Base-by-base conservation (phyloP, 495 filamentous ascomycete genomes). In the Xylaria grammica region DNA sequence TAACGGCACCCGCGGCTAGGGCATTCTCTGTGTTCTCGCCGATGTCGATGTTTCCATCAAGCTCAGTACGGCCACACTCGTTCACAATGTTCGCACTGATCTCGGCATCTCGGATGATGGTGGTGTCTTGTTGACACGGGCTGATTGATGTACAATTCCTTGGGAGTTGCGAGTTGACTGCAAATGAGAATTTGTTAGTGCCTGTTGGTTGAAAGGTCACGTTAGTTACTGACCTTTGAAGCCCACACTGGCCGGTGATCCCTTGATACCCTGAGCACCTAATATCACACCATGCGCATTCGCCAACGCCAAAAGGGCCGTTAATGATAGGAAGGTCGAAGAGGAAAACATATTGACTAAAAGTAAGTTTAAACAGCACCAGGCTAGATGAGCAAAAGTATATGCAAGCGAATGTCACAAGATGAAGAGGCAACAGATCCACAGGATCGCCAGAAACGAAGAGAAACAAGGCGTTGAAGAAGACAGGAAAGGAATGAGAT, bases 31-130 rank as follows among this genome's bases (percentile, higher is more conserved):
- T 84, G 66, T 81, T 81, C 69, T 84, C 80, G 45, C 79, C 81
- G 48, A 85, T 74, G 67, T 85, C 82, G 69, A 85, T 85, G 69
- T 84, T 84, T 19, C 82, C 82, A 2, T 75, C 70, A 9, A 84
- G 73, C 72, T 83, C 74, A 34, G 81, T 84, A 27, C 82, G 74
- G 6, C 82, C 82, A 71, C 80, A 83, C 51, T 78, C 77, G 68
- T 81, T 79, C 53, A 84, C 82, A 29, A 78, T 67, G 62, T 78
- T 79, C 42, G 75, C 75, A 7, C 55, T 55, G 63, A 82, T 81
- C 68, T 83, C 81, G 53, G 79, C 76, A 65, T 85, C 79, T 38
- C 80, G 80, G 68, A 85, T 84, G 72, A 85, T 80, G 48, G 81
- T 81, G 1, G 80, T 74, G 49, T 85, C 82, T 34, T 81, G 78